Percentiles rank a stretch among this genome's conserved stretches.
phyloP scores from a whole-genome alignment of 2,329 filamentous ascomycete genomes.

The Penicillium thymicola region DNA sequence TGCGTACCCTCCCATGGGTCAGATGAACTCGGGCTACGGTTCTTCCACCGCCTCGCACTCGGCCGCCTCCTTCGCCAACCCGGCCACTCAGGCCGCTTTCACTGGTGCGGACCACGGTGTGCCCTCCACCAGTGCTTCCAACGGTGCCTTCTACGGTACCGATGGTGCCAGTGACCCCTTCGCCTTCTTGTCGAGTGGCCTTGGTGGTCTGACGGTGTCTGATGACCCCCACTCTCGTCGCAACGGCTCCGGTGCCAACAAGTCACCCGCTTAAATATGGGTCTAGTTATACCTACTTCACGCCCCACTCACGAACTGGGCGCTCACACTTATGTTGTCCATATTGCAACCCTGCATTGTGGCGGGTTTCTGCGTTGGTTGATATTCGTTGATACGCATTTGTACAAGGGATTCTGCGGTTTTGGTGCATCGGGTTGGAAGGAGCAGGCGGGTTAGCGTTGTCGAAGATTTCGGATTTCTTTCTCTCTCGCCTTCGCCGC shows the following conservation, averaged over 20 bases:
- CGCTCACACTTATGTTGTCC: slow-evolving; percentile 32
- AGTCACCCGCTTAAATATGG: slow-evolving; percentile 42
- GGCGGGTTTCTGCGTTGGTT: slow-evolving; percentile 38
- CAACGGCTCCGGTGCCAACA: slow-evolving; percentile 46
- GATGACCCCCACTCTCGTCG: slow-evolving; percentile 46
- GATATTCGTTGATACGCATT: slow-evolving; percentile 41
- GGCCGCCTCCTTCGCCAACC: slow-evolving; percentile 85
- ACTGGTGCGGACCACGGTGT: slow-evolving; percentile 80
- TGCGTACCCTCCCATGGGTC: slow-evolving; percentile 66
- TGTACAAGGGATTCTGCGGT: slow-evolving; percentile 45
- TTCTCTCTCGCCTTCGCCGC: slow-evolving; percentile 28
- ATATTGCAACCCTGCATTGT: slow-evolving; percentile 38
- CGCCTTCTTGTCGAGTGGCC: slow-evolving; percentile 60
- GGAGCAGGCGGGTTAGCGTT: slow-evolving; percentile 43
- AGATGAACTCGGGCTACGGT: slow-evolving; percentile 75
- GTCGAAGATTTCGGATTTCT: slow-evolving; percentile 37
- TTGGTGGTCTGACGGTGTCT: slow-evolving; percentile 57
- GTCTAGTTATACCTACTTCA: slow-evolving; percentile 16
- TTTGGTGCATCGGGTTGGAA: slow-evolving; percentile 44
- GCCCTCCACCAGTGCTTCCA: slow-evolving; percentile 70
- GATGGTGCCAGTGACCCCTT: slow-evolving; percentile 60
- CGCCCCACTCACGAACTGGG: slow-evolving; percentile 18
- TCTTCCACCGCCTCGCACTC: slow-evolving; percentile 75
- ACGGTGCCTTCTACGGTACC: slow-evolving; percentile 65
- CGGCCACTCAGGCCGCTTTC: slow-evolving; percentile 91